These are phyloP conservation scores for Colletotrichum sp. DNA, from an alignment of 2,329 filamentous ascomycete species.

Conservation along the genomic window DNA sequence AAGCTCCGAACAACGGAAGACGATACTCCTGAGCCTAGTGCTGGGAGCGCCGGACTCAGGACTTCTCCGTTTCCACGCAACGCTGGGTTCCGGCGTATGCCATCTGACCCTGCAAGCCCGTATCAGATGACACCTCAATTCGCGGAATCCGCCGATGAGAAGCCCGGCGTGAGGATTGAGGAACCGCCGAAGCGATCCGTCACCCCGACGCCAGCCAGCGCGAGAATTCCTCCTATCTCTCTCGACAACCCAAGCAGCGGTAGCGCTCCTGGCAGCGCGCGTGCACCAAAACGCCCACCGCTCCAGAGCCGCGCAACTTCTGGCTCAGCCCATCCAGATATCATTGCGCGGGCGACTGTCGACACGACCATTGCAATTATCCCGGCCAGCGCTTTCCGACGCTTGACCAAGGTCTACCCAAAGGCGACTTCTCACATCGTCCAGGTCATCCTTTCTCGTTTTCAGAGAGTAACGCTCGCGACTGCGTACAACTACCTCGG, in stretches of 20 bases:
- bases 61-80: constrained; percentile 14
- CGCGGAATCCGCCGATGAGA: neutral
- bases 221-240: constrained; percentile 76
- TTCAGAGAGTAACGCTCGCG: constrained; percentile 92
- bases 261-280: neutral
- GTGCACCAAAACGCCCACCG: constrained; percentile 37
- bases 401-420: constrained; percentile 91
- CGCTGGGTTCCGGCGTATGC: constrained; percentile 9
- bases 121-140: constrained; percentile 8
- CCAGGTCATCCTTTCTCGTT: constrained; percentile 92
- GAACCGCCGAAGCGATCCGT: constrained; percentile 6
- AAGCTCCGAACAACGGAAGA: constrained; percentile 77
- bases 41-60: constrained; percentile 1
- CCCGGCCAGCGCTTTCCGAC: constrained; percentile 91
- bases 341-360: constrained; percentile 92
- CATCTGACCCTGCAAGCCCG: constrained; percentile 20
- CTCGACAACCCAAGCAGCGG: constrained; percentile 39
- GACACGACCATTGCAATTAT: constrained; percentile 99
- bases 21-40: constrained; percentile 31
- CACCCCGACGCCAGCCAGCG: constrained; percentile 1
- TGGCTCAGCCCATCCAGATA: constrained; percentile 91
- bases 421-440: constrained; percentile 97
- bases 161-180: neutral
- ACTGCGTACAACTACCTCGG: constrained; percentile 96
- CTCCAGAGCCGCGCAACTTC: constrained; percentile 51